Conservation (phyloP, 495 filamentous ascomycete species). For the Beverwykella pulmonaria region DNA sequence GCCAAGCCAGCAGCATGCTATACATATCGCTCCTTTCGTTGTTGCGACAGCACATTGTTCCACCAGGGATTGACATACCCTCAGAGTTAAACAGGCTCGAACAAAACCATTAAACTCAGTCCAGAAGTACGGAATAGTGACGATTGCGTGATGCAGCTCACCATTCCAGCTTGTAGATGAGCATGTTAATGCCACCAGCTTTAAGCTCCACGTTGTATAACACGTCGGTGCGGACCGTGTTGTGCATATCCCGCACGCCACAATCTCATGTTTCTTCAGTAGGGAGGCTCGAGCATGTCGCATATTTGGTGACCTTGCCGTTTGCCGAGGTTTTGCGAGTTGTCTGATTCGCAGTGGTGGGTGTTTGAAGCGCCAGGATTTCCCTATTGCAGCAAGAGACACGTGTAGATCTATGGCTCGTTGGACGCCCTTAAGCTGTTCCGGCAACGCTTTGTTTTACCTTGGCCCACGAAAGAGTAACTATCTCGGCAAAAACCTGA, state of each 20-base stretch:
- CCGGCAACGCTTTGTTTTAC: not conserved
- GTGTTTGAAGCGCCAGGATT: not conserved
- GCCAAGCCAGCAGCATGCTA: too few species aligned
- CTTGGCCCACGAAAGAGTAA: too few species aligned
- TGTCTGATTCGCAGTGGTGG: not conserved
- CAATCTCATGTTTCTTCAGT: not conserved
- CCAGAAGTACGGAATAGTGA: too few species aligned
- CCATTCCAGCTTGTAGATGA: too few species aligned
- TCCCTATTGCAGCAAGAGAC: not conserved
- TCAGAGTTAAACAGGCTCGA: too few species aligned
- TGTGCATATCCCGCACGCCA: not conserved
- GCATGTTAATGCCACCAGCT: too few species aligned
- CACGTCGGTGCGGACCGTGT: not conserved
- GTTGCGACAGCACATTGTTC: too few species aligned
- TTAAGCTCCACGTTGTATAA: too few species aligned
- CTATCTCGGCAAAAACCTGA: not conserved
- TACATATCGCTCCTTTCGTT: too few species aligned
- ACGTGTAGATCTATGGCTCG: conserved; percentile 22
- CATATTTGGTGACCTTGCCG: not conserved
- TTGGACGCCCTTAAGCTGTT: not conserved
- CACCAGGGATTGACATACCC: too few species aligned
- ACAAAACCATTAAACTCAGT: too few species aligned
- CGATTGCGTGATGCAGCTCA: too few species aligned
- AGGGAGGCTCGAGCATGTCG: not conserved
- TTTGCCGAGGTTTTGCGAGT: not conserved